These are phyloP conservation scores for Diaporthe nobilis DNA, from an alignment of 2,329 filamentous ascomycete species.

Conservation along the genomic window DNA sequence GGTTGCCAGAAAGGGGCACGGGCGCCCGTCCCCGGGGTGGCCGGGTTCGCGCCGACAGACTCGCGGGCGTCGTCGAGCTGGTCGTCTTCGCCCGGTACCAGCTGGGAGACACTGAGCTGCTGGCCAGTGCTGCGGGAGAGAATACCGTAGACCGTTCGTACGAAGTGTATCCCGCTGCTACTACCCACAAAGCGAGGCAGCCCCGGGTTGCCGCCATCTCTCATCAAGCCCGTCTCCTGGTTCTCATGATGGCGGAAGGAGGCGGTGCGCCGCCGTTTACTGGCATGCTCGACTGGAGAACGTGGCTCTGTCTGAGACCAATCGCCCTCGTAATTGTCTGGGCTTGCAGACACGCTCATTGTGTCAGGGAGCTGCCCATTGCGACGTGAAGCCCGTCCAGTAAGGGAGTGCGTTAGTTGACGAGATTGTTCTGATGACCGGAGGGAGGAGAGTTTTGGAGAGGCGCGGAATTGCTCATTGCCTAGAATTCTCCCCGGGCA, in stretches of 20 bases:
- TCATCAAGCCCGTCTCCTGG: conserved; percentile 60
- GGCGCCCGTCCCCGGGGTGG: conserved; percentile 45
- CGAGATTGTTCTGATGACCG: background rate
- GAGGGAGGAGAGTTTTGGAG: background rate
- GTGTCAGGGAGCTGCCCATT: background rate
- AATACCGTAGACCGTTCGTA: conserved; percentile 67
- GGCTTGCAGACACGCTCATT: conserved; percentile 32
- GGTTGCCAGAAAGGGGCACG: conserved; percentile 52
- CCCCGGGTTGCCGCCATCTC: conserved; percentile 59
- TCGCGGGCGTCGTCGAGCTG: conserved; percentile 53
- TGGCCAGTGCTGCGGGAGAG: conserved; percentile 50
- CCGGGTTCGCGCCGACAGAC: background rate
- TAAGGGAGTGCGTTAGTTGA: background rate
- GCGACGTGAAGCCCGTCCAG: background rate
- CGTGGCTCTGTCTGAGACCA: conserved; percentile 20
- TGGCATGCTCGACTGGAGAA: conserved; percentile 29
- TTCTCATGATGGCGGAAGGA: conserved; percentile 29
- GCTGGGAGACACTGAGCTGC: conserved; percentile 47
- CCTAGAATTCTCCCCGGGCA: background rate
- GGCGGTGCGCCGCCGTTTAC: conserved; percentile 35
- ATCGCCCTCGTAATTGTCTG: conserved; percentile 23
- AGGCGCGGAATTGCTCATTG: background rate
- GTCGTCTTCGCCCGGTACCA: conserved; percentile 72
- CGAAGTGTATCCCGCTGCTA: conserved; percentile 72
- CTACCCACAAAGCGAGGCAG: conserved; percentile 70